phyloP scores from a whole-genome alignment of 1,284 basidiomycete species.

The Apiotrichum porosum region DNA sequence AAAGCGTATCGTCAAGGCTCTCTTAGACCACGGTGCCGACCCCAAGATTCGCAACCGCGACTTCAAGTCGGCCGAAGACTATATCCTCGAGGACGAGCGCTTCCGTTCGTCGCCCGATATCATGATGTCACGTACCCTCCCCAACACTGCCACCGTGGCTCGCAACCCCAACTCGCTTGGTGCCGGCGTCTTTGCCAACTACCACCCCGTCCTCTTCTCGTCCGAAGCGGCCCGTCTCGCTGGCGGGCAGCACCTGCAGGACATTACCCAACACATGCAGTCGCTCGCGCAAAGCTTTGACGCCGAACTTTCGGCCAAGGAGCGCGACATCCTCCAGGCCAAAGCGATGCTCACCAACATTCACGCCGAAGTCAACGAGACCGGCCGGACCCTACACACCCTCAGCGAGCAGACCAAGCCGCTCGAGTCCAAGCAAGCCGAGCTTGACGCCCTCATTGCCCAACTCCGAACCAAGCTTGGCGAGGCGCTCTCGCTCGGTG shows the following conservation, averaged over 20 bases:
- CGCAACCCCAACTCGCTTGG: constrained; percentile 15
- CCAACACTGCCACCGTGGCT: not conserved
- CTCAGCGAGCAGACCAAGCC: constrained; percentile 63
- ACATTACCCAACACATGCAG: constrained; percentile 82
- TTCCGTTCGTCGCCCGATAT: constrained; percentile 77
- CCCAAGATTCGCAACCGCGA: constrained; percentile 94
- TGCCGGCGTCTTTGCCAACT: constrained; percentile 15
- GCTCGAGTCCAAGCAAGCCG: constrained; percentile 60
- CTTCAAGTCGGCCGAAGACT: constrained; percentile 96
- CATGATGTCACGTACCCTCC: constrained; percentile 11
- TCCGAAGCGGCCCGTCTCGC: constrained; percentile 83
- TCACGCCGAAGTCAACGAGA: constrained; percentile 86
- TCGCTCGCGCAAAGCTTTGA: constrained; percentile 90
- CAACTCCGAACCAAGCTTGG: constrained; percentile 71
- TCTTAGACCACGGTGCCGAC: constrained; percentile 95
- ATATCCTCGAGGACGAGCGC: constrained; percentile 96
- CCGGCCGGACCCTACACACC: constrained; percentile 67
- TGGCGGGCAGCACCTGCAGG: constrained; percentile 74
- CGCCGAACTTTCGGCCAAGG: constrained; percentile 83
- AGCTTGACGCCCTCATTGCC: constrained; percentile 61
- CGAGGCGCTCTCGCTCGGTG: constrained; percentile 73
- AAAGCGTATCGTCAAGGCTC: constrained; percentile 91
- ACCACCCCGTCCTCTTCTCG: constrained; percentile 67
- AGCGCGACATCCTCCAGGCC: constrained; percentile 86
- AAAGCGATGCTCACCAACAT: constrained; percentile 81